phyloP scores from a whole-genome alignment of 1,284 basidiomycete genomes.

The Ceratobasidium sp. region DNA sequence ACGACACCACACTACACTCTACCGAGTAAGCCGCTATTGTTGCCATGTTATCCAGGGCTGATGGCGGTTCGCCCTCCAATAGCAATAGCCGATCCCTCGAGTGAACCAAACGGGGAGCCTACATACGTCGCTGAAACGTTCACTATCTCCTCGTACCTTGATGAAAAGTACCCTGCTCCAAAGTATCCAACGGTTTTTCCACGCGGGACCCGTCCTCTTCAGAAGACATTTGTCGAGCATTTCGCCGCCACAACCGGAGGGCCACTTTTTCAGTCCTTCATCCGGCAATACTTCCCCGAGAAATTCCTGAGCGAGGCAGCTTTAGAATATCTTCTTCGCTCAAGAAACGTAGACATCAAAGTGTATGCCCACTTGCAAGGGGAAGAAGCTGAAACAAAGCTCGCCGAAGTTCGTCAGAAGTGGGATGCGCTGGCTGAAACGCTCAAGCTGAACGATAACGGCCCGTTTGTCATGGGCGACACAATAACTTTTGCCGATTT shows the following conservation, averaged over 20 bases:
- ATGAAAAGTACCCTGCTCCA: slow-evolving; percentile 35
- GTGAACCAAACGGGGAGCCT: slow-evolving; percentile 18
- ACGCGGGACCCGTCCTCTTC: slow-evolving; percentile 27
- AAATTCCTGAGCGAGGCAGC: background rate
- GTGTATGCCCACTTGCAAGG: background rate
- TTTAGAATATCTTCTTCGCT: background rate
- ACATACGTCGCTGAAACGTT: slow-evolving; percentile 37
- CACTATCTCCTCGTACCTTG: slow-evolving; percentile 39
- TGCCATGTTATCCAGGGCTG: too few relatives aligned
- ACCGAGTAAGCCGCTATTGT: background rate
- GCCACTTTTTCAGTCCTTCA: background rate
- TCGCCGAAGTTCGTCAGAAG: slow-evolving; percentile 1
- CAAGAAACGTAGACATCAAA: background rate
- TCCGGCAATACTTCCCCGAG: background rate
- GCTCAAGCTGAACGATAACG: background rate
- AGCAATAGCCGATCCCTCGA: slow-evolving; percentile 39
- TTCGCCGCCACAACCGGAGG: background rate
- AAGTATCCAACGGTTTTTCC: slow-evolving; percentile 28
- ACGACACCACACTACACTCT: slow-evolving; percentile 8
- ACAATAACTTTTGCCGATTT: slow-evolving; percentile 13
- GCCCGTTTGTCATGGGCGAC: slow-evolving; percentile 14
- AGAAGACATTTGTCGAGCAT: slow-evolving; percentile 24
- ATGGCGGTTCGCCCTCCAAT: too few relatives aligned
- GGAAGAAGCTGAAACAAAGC: background rate
- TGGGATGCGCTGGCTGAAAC: background rate